Evolutionary conservation across 2,329 filamentous ascomycete species (phyloP).

Genomic region (Colletotrichum higginsianum): DNA sequence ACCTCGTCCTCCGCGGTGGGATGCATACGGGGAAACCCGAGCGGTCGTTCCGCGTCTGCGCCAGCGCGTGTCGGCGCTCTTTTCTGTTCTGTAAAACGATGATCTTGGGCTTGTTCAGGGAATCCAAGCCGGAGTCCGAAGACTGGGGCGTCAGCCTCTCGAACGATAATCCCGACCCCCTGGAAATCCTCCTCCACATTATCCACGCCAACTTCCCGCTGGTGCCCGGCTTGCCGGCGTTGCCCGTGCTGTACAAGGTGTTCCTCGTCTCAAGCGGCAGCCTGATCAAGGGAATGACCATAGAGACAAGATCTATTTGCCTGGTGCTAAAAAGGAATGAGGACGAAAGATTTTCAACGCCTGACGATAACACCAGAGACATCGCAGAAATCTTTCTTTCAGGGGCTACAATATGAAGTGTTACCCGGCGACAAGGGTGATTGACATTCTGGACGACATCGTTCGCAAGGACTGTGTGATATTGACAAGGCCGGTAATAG

Average conservation of each 20-base stretch:
- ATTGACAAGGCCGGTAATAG: background rate
- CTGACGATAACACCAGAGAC: background rate
- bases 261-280: slow-evolving; percentile 22
- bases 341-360: background rate
- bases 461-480: background rate
- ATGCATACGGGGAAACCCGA: background rate
- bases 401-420: background rate
- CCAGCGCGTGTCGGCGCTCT: slow-evolving; percentile 25
- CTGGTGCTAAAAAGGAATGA: background rate
- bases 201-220: slow-evolving; percentile 19
- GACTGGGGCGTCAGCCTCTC: slow-evolving; percentile 21
- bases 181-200: slow-evolving; percentile 17
- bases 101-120: slow-evolving; percentile 36
- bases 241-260: slow-evolving; percentile 22
- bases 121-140: slow-evolving; percentile 33
- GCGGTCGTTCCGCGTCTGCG: slow-evolving; percentile 28
- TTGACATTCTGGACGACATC: background rate
- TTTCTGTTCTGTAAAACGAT: slow-evolving; percentile 35
- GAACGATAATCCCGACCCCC: slow-evolving; percentile 6
- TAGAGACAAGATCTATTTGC: background rate
- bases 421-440: background rate
- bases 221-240: background rate
- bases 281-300: background rate
- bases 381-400: background rate
- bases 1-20: slow-evolving; percentile 21